phyloP scores from a whole-genome alignment of 2,329 filamentous ascomycete genomes.

The Pseudogymnoascus sp. region DNA sequence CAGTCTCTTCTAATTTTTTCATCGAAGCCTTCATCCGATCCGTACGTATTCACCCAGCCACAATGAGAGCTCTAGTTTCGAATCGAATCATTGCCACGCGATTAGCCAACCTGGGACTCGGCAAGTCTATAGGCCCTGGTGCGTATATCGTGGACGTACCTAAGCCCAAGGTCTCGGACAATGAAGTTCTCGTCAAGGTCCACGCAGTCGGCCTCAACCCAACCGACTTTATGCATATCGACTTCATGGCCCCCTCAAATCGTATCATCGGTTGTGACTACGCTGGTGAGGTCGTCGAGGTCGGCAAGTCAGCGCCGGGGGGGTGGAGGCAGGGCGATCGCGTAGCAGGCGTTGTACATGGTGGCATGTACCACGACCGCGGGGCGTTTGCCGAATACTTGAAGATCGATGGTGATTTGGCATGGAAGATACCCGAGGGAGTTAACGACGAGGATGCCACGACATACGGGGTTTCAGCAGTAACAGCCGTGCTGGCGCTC shows the following conservation, averaged over 20 bases:
- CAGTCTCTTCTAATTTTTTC: neutral
- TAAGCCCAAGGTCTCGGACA: slow-evolving; percentile 24
- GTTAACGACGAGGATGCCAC: slow-evolving; percentile 21
- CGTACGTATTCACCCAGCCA: neutral
- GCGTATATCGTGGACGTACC: slow-evolving; percentile 11
- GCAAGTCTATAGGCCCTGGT: slow-evolving; percentile 9
- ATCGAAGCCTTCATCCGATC: neutral
- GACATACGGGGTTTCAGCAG: slow-evolving; percentile 30
- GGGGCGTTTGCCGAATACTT: slow-evolving; percentile 17
- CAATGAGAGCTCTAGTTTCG: slow-evolving; percentile 15
- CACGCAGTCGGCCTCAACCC: slow-evolving; percentile 25
- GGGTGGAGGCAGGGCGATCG: slow-evolving; percentile 41
- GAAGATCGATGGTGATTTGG: slow-evolving; percentile 12
- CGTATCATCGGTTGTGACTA: slow-evolving; percentile 38
- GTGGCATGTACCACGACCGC: slow-evolving; percentile 1
- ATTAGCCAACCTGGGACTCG: slow-evolving; percentile 10
- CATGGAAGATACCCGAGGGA: slow-evolving; percentile 22
- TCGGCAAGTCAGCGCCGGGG: slow-evolving; percentile 33
- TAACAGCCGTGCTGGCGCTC: slow-evolving; percentile 24
- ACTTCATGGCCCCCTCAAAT: slow-evolving; percentile 19
- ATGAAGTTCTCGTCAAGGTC: slow-evolving; percentile 26
- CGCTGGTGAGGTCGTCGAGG: slow-evolving; percentile 38
- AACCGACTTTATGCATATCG: slow-evolving; percentile 29
- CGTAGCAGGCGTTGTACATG: slow-evolving; percentile 34
- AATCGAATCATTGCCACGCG: slow-evolving; percentile 9